Evolutionary conservation across 768 basidiomycete genomes (phyloP).

Genomic region (Pseudohyphozyma bogoriensis): DNA sequence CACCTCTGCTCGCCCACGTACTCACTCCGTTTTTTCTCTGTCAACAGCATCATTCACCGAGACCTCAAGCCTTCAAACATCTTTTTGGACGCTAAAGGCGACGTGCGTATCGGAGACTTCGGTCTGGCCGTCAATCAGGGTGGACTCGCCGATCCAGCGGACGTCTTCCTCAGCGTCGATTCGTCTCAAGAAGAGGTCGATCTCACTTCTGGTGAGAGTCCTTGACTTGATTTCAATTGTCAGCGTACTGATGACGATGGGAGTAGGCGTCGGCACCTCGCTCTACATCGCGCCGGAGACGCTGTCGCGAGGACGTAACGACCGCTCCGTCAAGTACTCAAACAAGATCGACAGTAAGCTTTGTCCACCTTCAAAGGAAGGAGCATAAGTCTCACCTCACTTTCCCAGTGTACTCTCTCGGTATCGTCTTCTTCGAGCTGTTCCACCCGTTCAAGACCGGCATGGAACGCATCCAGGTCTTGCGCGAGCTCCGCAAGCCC

Average conservation of each 20-base stretch:
- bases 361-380: background rate
- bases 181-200: constrained; percentile 21
- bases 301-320: constrained; percentile 8
- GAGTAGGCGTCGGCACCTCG: constrained; percentile 30
- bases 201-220: constrained; percentile 19
- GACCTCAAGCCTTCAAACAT: constrained; percentile 33
- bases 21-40: no score
- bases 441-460: constrained; percentile 31
- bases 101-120: constrained; percentile 29
- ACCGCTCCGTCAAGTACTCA: constrained; percentile 21
- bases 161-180: constrained; percentile 21
- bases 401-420: constrained; percentile 31
- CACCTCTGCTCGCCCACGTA: background rate
- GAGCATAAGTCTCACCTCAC: background rate
- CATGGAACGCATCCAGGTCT: constrained; percentile 35
- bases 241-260: background rate
- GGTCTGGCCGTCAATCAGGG: constrained; percentile 27
- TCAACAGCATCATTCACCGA: constrained; percentile 30
- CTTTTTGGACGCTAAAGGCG: constrained; percentile 28
- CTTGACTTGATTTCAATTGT: background rate
- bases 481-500: constrained; percentile 33
- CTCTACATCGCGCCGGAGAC: constrained; percentile 34
- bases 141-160: constrained; percentile 10
- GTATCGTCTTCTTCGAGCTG: constrained; percentile 30
- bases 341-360: constrained; percentile 29